Base-by-base conservation (phyloP, 169 alveolate species). In the Cryptosporidium canis region DNA sequence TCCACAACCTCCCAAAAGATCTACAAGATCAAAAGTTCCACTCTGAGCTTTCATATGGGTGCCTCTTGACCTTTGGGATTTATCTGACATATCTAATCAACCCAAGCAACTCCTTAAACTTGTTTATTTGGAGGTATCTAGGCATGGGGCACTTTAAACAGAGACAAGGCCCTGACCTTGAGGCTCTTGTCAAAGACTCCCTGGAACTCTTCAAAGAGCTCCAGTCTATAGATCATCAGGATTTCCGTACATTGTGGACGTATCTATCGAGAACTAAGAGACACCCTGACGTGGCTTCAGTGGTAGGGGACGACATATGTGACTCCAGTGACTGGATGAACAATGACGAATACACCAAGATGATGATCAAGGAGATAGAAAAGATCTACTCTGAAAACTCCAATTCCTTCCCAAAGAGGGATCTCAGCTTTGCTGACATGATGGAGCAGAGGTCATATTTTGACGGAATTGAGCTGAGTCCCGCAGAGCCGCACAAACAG, bases 261-360 rank as follows among this genome's bases (percentile, higher is more conserved):
- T 29, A 45, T 16, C 33, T 70, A 12, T 0, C 0, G 0, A 24
- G 39, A 11, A 51, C n/a, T 51, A 21, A 21, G 24, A 51, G 24
- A 5, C 29, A 51, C 7, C 24, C 33, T 21, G 24, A 51, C 12
- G 24, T n/a, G 2, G 9, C 35, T 18, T 51, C 56, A 5, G 21
- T 37, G 2, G 55, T 8, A 33, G 51, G 18, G 8, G 27, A 77
- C 1, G 29, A 11, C 16, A 8, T 14, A 8, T 29, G 51, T 18
- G 87, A 77, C 24, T 77, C 72, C 0, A 61, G 18, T 8, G 41
- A 33, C 11, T 77, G 87, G 87, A 29, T 77, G 51, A 37, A 77
- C 39, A 77, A 61, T 27, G 56, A 70, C 7, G 63, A 61, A 29
- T 77, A 61, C 51, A 8, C 87, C 18, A 55, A 77, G 37, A 41